These are phyloP conservation scores for Pleomassaria siparia DNA, from an alignment of 2,329 filamentous ascomycete genomes.

Conservation along the genomic window DNA sequence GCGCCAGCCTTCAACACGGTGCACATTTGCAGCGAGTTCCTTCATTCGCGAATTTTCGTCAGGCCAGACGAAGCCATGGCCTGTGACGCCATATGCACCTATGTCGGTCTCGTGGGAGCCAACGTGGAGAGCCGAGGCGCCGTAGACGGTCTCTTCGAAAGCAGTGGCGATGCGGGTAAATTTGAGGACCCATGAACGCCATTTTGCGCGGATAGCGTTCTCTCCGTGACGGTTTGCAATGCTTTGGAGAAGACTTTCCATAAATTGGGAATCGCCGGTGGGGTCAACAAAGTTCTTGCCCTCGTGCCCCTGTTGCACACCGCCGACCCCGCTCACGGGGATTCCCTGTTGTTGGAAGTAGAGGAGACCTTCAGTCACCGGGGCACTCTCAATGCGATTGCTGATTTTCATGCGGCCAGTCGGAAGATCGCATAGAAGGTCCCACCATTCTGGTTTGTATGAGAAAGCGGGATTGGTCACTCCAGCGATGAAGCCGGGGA, in stretches of 20 bases:
- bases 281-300: constrained; percentile 58
- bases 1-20: constrained; percentile 93
- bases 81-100: constrained; percentile 59
- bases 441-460: constrained; percentile 97
- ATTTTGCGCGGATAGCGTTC: constrained; percentile 85
- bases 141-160: constrained; percentile 95
- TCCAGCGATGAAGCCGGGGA: constrained; percentile 95
- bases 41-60: constrained; percentile 78
- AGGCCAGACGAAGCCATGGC: constrained; percentile 94
- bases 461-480: constrained; percentile 98
- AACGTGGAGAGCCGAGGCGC: constrained; percentile 85
- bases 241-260: constrained; percentile 79
- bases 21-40: constrained; percentile 88
- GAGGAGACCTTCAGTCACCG: constrained; percentile 77
- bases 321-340: constrained; percentile 27
- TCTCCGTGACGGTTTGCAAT: constrained; percentile 84
- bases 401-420: constrained; percentile 94
- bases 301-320: constrained; percentile 24
- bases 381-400: constrained; percentile 77
- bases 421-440: constrained; percentile 88
- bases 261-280: constrained; percentile 86
- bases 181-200: constrained; percentile 90
- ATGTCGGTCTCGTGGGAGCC: constrained; percentile 66
- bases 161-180: constrained; percentile 91
- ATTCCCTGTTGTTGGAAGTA: constrained; percentile 78